Percentiles rank a stretch among this genome's conserved stretches.
These are phyloP conservation scores for Pseudogymnoascus sp. DNA, from an alignment of 2,329 filamentous ascomycete species.

Conservation along the genomic window DNA sequence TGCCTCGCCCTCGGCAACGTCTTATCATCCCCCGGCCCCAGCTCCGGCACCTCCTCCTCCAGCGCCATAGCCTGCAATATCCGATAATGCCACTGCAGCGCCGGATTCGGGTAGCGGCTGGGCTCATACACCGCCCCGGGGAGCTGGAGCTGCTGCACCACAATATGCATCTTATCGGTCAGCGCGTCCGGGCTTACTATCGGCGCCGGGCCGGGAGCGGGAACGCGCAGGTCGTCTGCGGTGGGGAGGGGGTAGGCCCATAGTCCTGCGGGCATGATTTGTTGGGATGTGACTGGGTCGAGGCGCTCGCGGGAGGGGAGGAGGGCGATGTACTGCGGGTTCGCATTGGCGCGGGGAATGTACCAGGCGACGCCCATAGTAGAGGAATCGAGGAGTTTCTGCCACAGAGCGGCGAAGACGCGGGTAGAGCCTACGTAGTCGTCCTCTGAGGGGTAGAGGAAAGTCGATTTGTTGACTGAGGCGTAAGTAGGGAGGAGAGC, in stretches of 20 bases:
- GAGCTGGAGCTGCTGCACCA: slow-evolving; percentile 76
- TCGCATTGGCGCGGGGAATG: slow-evolving; percentile 70
- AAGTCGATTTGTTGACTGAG: slow-evolving; percentile 75
- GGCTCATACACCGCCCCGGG: slow-evolving; percentile 81
- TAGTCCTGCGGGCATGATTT: slow-evolving; percentile 70
- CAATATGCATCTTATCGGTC: slow-evolving; percentile 70
- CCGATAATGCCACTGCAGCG: slow-evolving; percentile 93
- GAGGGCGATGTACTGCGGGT: slow-evolving; percentile 71
- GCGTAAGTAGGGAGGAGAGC: slow-evolving; percentile 72
- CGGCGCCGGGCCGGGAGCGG: slow-evolving; percentile 51
- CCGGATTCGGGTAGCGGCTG: slow-evolving; percentile 79
- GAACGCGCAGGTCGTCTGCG: slow-evolving; percentile 75
- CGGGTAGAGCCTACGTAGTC: slow-evolving; percentile 84
- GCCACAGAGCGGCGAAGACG: slow-evolving; percentile 83
- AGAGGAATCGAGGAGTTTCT: slow-evolving; percentile 69
- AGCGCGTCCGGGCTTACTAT: slow-evolving; percentile 58
- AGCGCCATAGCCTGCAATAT: slow-evolving; percentile 87
- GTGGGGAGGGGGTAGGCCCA: slow-evolving; percentile 87
- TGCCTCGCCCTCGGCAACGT: slow-evolving; percentile 78
- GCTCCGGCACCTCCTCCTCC: slow-evolving; percentile 78
- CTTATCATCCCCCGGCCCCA: slow-evolving; percentile 58
- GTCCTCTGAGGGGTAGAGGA: slow-evolving; percentile 89
- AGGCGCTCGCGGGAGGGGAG: slow-evolving; percentile 62
- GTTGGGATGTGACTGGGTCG: slow-evolving; percentile 56
- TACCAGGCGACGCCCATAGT: slow-evolving; percentile 89